These are phyloP conservation scores for Stentor roeselii DNA, from an alignment of 73 alveolate species.

Conservation along the genomic window DNA sequence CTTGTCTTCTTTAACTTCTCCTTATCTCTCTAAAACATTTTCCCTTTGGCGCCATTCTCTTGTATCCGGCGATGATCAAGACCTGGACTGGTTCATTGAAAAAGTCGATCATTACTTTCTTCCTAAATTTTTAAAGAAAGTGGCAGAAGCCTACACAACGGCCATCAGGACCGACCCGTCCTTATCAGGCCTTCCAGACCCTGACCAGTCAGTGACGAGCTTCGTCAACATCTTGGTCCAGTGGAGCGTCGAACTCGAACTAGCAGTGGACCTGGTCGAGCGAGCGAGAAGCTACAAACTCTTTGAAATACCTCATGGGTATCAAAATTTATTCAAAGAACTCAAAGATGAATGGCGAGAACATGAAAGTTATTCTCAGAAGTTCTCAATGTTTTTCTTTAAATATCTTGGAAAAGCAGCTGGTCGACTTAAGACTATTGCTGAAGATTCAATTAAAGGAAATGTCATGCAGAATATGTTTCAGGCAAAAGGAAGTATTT, in stretches of 20 bases:
- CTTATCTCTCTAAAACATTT: neutral
- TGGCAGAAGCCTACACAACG: neutral
- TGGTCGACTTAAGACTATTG: neutral
- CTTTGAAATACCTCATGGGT: slow-evolving; percentile 5
- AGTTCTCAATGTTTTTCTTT: neutral
- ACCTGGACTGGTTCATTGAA: neutral
- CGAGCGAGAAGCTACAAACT: neutral
- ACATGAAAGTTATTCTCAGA: neutral
- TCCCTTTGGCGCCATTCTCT: neutral
- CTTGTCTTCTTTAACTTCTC: neutral
- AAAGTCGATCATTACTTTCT: neutral
- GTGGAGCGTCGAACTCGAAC: slow-evolving; percentile 21
- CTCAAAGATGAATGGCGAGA: slow-evolving; percentile 16
- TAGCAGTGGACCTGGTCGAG: slow-evolving; percentile 10
- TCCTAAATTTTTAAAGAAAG: neutral
- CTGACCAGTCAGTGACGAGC: neutral
- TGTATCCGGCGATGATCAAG: neutral
- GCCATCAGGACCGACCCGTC: neutral
- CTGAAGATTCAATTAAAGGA: neutral
- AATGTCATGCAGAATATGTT: neutral
- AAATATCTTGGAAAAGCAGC: neutral
- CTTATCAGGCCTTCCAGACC: neutral
- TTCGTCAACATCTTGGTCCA: neutral
- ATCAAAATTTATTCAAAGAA: neutral
- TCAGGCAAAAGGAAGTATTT: slow-evolving; percentile 1